Percentiles rank a stretch among this genome's conserved stretches.
Conservation (phyloP, 2,329 filamentous ascomycete species). For the Fusarium nanum region DNA sequence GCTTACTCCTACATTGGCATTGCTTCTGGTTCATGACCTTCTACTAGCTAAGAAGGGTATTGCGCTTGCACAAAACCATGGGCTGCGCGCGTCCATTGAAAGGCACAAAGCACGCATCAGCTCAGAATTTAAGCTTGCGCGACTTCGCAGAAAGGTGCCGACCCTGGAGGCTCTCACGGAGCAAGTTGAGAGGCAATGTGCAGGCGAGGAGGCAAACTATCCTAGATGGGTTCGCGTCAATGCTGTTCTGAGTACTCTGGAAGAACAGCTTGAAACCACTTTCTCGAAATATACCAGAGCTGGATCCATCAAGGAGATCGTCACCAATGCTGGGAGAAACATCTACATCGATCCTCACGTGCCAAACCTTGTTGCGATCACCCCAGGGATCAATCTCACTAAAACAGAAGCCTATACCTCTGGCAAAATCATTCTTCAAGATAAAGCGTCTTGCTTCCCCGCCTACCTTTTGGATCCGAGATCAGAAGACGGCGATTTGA, state of each 20-base stretch:
- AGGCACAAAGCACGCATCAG: conserved; percentile 83
- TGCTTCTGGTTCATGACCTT: conserved; percentile 88
- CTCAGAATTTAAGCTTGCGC: conserved; percentile 84
- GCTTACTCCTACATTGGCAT: conserved; percentile 82
- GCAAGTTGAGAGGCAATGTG: conserved; percentile 64
- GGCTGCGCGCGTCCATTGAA: conserved; percentile 78
- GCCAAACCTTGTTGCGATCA: conserved; percentile 84
- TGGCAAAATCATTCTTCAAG: conserved; percentile 89
- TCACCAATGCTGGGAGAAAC: conserved; percentile 58
- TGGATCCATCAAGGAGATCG: conserved; percentile 66
- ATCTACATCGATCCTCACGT: conserved; percentile 84
- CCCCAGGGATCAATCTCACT: conserved; percentile 76
- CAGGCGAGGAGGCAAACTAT: conserved; percentile 67
- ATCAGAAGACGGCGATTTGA: conserved; percentile 76
- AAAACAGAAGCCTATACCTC: conserved; percentile 78
- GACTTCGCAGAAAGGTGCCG: conserved; percentile 76
- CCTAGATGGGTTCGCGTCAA: conserved; percentile 96
- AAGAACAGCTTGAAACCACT: conserved; percentile 78
- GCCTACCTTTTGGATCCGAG: conserved; percentile 83
- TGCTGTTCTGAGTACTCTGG: conserved; percentile 75
- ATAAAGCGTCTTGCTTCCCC: conserved; percentile 97
- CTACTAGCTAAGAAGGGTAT: conserved; percentile 85
- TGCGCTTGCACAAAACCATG: conserved; percentile 82
- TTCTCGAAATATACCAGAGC: conserved; percentile 74
- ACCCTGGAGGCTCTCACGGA: conserved; percentile 74